Evolutionary conservation across 495 filamentous ascomycete species (phyloP), one percentile per base, ranked within the genome.

Genomic region (Neurospora sp.): DNA sequence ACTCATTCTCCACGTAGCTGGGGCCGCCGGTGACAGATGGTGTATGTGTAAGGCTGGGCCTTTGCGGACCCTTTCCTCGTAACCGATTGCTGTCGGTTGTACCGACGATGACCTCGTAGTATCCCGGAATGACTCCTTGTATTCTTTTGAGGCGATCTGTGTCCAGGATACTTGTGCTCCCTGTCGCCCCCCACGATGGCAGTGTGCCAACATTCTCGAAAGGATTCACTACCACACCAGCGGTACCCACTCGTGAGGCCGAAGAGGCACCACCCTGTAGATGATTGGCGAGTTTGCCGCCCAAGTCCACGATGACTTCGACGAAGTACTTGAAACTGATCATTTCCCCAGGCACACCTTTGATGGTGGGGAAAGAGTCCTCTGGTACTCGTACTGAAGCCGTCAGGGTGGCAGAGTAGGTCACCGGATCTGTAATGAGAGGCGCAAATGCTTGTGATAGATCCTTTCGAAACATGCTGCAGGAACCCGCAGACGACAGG

Each of bases 261-360:
- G 82, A 68, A 73, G 80, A 44, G 83, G 86, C 69, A 81, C 74
- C 22, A 79, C 82, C 75, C 81, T 87, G 71, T 82, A 81, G 76
- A 81, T 82, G 78, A 6, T 90, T 88, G 27, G 89, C 89, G 5
- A 97, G 85, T 77, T 93, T 97, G 16, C 95, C 94, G 38, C 95
- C 93, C 10, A 98, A 84, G 77, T 99, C 96, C 3, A 97, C 87
- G 27, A 98, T 90, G 3, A 97, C 92, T 79, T 99, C 96, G 35
- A 97, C 87, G 75, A 92, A 92, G 78, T 99, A 98, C 75, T 91
- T 92, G 82, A 99, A 98, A 74, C 90, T 92, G 73, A 99, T 96
- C 87, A 97, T 94, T 35, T 90, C 89, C 27, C 94, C 93, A 0
- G 96, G 96, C 5, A 97, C 93, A 71, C 88, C 90, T 14, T 88